Conservation (phyloP, 1,284 basidiomycete genomes). For the Farysia itapuensis region DNA sequence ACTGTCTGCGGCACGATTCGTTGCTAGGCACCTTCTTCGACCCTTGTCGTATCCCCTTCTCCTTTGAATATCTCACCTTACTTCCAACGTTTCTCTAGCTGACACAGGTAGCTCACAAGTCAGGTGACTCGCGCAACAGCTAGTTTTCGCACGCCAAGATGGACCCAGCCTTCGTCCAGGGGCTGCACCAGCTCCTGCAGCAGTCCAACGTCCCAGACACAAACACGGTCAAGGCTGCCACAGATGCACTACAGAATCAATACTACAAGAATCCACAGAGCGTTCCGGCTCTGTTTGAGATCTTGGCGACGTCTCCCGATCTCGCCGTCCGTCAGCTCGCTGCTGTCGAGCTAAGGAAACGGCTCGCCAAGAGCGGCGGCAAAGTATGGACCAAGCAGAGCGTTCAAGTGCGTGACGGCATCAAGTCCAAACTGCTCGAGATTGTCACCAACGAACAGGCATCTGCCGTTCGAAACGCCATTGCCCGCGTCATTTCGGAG, state of each 20-base stretch:
- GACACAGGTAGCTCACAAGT: no score
- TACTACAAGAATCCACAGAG: constrained; percentile 84
- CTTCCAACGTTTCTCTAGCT: no score
- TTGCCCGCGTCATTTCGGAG: constrained; percentile 87
- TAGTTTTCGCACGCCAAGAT: no score
- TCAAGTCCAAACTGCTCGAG: constrained; percentile 82
- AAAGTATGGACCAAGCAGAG: constrained; percentile 80
- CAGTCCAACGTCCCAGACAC: constrained; percentile 58
- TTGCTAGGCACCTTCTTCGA: no score
- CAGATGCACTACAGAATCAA: constrained; percentile 69
- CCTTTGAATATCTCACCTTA: no score
- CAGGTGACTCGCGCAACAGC: no score
- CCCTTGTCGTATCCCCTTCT: no score
- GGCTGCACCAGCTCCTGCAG: constrained; percentile 54
- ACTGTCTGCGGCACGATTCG: no score
- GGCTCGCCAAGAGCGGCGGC: constrained; percentile 77
- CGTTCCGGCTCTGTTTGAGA: constrained; percentile 86
- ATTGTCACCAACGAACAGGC: constrained; percentile 76
- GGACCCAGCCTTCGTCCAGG: constrained; percentile 51
- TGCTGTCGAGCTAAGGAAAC: constrained; percentile 96
- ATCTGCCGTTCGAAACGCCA: constrained; percentile 73
- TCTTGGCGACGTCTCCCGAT: constrained; percentile 82
- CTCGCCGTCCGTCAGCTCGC: constrained; percentile 85
- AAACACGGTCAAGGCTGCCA: constrained; percentile 64
- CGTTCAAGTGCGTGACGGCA: constrained; percentile 73